phyloP scores from a whole-genome alignment of 106 monocot genomes.

The Dioscorea alata region DNA sequence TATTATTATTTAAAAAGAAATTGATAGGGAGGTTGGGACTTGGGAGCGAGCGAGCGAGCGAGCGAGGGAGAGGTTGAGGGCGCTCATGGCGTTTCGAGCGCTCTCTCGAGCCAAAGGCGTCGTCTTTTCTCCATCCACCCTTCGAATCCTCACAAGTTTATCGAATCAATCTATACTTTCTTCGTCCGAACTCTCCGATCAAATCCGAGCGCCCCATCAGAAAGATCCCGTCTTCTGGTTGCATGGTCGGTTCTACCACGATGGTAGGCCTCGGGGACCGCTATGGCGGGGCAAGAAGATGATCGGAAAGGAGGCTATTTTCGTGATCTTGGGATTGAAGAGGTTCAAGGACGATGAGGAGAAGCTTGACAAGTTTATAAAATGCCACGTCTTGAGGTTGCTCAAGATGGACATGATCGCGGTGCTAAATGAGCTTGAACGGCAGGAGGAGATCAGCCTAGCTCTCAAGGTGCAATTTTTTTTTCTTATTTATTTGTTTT shows the following conservation, averaged over 20 bases:
- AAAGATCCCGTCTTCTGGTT: background rate
- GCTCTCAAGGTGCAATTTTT: conserved; percentile 62
- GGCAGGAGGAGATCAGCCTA: conserved; percentile 74
- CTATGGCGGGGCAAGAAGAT: conserved; percentile 96
- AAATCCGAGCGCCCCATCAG: background rate
- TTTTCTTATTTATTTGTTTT: background rate
- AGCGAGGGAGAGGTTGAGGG: background rate
- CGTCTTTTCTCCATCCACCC: conserved; percentile 5
- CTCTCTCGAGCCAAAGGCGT: conserved; percentile 10
- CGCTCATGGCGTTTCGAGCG: conserved; percentile 37
- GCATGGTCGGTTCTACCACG: conserved; percentile 44
- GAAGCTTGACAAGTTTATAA: conserved; percentile 66
- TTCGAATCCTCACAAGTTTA: background rate
- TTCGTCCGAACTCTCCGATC: background rate
- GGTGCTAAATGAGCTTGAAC: conserved; percentile 74
- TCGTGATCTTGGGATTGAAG: conserved; percentile 77
- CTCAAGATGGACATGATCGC: conserved; percentile 90
- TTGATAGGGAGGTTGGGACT: too few relatives aligned
- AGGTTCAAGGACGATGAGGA: conserved; percentile 89
- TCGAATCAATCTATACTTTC: background rate
- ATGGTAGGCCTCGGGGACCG: conserved; percentile 86
- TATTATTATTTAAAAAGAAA: too few relatives aligned
- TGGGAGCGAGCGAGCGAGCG: background rate
- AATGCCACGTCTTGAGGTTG: conserved; percentile 63
- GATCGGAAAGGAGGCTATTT: conserved; percentile 91